Base-by-base conservation (phyloP, 2,329 filamentous ascomycete species). In the Fusarium aywerte region DNA sequence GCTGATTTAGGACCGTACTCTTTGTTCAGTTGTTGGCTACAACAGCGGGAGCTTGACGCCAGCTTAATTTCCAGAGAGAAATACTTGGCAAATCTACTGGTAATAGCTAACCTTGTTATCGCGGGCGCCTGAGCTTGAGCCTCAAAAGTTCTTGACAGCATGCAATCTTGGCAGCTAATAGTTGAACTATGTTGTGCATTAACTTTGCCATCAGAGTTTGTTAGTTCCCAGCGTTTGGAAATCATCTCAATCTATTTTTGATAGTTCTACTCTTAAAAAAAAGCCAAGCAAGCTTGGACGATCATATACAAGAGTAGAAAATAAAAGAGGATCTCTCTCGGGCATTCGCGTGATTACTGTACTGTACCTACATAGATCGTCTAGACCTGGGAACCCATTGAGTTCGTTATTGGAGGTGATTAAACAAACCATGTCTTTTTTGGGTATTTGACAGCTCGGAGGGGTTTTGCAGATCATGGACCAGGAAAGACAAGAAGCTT, bases 21-120 rank as follows among this genome's bases (percentile, higher is more conserved):
- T 43, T 43, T 21, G 9, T n/a, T 20, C 13, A 9, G 6, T 32
- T 31, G 45, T 40, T 18, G 29, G 33, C 13, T 36, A 29, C 16
- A 21, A 58, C 16, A 56, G 49, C 18, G 61, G 42, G 42, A 50
- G 47, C 13, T 52, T 29, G 58, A 52, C 42, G 47, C 45, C 50
- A 47, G 29, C 3, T 31, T 43, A 67, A 65, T 68, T 65, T 58
- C 59, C 33, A 56, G 25, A 15, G 21, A 50, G 39, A 29, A 15
- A 31, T 58, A 21, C 23, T 25, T 13, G 23, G 10, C 4, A 27
- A 10, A 7, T 27, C 27, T 27, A n/a, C n/a, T n/a, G n/a, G n/a
- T 15, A 39, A 18, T 20, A 20, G 12, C 21, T 15, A 15, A 48
- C 13, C n/a, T 11, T 39, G 15, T 39, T 57, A 8, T 27, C 27